phyloP scores from a whole-genome alignment of 169 alveolate genomes.

The Cyclospora cayetanensis region DNA sequence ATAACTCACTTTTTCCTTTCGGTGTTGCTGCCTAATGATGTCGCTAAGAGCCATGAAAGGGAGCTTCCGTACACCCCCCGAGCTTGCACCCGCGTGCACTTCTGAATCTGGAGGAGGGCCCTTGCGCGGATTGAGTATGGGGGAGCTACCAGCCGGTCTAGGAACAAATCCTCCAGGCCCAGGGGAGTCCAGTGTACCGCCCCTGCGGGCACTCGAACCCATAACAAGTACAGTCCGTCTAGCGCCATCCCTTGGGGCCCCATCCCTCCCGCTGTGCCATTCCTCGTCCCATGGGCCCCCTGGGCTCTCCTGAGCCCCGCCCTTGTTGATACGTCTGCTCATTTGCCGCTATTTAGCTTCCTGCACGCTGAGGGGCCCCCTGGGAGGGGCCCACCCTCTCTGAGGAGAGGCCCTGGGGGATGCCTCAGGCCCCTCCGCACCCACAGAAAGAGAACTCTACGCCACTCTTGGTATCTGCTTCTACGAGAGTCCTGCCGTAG shows the following conservation, averaged over 20 bases:
- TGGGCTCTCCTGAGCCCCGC: neutral
- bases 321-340: conserved; percentile 24
- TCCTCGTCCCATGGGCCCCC: conserved; percentile 61
- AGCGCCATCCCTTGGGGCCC: conserved; percentile 20
- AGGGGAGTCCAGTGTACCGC: neutral
- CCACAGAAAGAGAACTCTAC: too few relatives aligned
- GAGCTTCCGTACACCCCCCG: conserved; percentile 23
- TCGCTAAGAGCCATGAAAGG: conserved; percentile 52
- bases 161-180: neutral
- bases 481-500: too few relatives aligned
- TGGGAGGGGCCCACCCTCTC: conserved; percentile 44
- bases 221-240: conserved; percentile 48
- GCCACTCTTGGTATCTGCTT: too few relatives aligned
- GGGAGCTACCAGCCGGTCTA: conserved; percentile 6
- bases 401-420: too few relatives aligned
- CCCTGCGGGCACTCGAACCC: conserved; percentile 26
- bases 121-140: neutral
- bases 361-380: conserved; percentile 15
- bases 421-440: too few relatives aligned
- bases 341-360: neutral
- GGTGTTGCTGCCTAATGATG: conserved; percentile 37
- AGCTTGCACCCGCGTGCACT: neutral
- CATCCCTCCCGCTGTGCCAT: neutral
- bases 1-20: conserved; percentile 27
- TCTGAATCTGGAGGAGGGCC: conserved; percentile 12